Evolutionary conservation across 2,329 filamentous ascomycete genomes (phyloP).

Genomic region (Stachybotrys echinatus): DNA sequence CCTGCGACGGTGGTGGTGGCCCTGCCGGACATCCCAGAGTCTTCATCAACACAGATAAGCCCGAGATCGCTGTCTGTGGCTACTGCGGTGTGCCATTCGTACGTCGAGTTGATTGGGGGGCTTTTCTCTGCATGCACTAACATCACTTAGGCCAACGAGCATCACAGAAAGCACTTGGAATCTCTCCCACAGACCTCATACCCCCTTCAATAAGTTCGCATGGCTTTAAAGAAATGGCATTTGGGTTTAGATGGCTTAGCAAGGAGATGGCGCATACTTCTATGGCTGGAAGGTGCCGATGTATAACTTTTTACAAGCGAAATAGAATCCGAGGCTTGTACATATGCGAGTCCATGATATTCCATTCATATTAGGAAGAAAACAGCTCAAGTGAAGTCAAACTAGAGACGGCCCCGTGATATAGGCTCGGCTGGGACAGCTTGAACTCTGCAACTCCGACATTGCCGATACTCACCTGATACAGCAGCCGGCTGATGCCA

Average conservation of each 20-base stretch:
- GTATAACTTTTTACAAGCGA: neutral
- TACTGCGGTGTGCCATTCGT: constrained; percentile 96
- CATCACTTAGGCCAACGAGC: constrained; percentile 70
- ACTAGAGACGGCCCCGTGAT: neutral
- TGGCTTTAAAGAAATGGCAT: neutral
- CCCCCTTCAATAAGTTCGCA: constrained; percentile 55
- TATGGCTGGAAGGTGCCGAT: neutral
- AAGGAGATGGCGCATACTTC: neutral
- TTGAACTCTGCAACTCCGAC: too few relatives aligned
- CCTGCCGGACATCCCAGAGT: constrained; percentile 85
- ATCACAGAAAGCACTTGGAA: constrained; percentile 79
- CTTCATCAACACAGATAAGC: constrained; percentile 98
- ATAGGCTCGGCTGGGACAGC: too few relatives aligned
- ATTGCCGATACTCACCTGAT: too few relatives aligned
- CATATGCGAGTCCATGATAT: neutral
- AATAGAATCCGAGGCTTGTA: neutral
- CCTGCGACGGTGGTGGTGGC: constrained; percentile 89
- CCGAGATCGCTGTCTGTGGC: constrained; percentile 81
- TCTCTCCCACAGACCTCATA: constrained; percentile 76
- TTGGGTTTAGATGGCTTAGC: neutral
- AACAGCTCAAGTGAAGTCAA: too few relatives aligned
- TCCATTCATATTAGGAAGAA: neutral
- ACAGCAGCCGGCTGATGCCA: too few relatives aligned
- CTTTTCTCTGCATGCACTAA: neutral
- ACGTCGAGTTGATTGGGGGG: constrained; percentile 31